These are phyloP conservation scores for Fraxinus americana DNA, from an alignment of 257 asterid species.

Conservation along the genomic window DNA sequence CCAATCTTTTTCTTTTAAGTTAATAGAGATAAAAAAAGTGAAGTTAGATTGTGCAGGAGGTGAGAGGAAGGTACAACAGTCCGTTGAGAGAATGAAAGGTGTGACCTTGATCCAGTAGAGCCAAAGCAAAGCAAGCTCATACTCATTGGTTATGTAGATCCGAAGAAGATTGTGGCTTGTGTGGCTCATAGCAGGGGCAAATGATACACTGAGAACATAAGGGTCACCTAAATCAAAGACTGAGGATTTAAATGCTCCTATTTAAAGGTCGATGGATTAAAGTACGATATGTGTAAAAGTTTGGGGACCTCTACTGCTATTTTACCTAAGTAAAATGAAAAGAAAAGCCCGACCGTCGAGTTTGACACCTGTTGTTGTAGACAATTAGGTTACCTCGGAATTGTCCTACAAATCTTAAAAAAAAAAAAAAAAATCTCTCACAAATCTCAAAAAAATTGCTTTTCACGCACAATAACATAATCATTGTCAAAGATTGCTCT, in stretches of 20 bases:
- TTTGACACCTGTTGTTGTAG: neutral
- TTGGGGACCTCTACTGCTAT: neutral
- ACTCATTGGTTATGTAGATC: no score
- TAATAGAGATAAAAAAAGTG: no score
- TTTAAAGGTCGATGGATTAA: neutral
- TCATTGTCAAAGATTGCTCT: constrained; percentile 35
- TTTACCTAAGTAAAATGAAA: neutral
- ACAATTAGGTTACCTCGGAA: neutral
- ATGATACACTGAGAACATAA: no score
- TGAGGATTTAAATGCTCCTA: neutral
- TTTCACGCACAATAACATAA: neutral
- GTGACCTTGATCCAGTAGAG: no score
- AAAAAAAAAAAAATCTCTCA: constrained; percentile 21
- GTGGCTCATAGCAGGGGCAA: no score
- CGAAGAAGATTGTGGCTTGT: no score
- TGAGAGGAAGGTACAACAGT: no score
- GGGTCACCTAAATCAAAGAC: neutral
- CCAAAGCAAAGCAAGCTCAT: no score
- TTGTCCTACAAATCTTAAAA: neutral
- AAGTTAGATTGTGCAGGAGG: no score
- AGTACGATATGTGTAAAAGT: neutral
- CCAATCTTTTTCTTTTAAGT: no score
- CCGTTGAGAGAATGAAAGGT: no score
- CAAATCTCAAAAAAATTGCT: neutral
- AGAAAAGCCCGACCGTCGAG: neutral